These are phyloP conservation scores for Trichoderma sp. DNA, from an alignment of 2,329 filamentous ascomycete genomes.

Conservation along the genomic window DNA sequence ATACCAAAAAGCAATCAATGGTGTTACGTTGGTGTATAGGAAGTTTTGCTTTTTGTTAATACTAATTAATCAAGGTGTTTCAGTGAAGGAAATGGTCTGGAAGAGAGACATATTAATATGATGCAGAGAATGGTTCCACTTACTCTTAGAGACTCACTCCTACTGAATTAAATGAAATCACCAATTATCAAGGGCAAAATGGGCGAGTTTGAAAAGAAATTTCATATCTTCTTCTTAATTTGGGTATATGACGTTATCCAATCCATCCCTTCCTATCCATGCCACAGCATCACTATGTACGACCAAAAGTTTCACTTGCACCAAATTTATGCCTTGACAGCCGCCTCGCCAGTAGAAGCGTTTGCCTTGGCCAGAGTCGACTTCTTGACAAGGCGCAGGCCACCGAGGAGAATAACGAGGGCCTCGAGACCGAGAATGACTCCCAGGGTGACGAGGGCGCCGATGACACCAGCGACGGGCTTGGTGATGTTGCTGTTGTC, in stretches of 20 bases:
- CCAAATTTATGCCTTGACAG: slow-evolving; percentile 27
- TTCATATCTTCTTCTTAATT: neutral
- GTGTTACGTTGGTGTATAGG: neutral
- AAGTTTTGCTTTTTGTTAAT: neutral
- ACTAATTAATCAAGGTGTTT: neutral
- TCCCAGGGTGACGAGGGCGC: slow-evolving; percentile 64
- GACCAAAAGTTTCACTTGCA: neutral
- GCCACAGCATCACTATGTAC: neutral
- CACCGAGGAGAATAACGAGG: slow-evolving; percentile 45
- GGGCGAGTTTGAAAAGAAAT: neutral
- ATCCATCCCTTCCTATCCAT: neutral
- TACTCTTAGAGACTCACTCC: neutral
- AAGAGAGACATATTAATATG: neutral
- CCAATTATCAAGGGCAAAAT: neutral
- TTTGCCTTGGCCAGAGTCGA: slow-evolving; percentile 35
- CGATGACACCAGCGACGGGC: slow-evolving; percentile 78
- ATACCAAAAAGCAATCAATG: neutral
- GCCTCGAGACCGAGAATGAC: slow-evolving; percentile 50
- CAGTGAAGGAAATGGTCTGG: neutral
- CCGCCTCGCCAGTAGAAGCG: slow-evolving; percentile 6
- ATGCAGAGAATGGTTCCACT: neutral
- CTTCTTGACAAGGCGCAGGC: slow-evolving; percentile 52
- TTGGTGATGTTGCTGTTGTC: slow-evolving; percentile 57
- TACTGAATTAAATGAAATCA: neutral
- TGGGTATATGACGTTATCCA: slow-evolving; percentile 1